Conservation (phyloP, 805 yeast species). For the Cyberlindnera mycetangii region DNA sequence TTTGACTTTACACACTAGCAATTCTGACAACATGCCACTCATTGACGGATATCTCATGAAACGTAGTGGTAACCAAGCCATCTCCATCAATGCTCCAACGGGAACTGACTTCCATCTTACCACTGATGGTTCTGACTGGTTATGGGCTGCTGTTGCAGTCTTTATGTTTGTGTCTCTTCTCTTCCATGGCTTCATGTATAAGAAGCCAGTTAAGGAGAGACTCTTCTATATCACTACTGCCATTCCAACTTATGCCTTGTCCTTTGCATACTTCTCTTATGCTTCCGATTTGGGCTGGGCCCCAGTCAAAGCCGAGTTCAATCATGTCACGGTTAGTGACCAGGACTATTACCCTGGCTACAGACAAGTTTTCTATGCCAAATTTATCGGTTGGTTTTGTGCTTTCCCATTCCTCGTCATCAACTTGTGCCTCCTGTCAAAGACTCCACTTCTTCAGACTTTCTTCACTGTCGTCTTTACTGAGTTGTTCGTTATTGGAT, state of each 20-base stretch:
- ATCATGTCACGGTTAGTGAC: slow-evolving; percentile 43
- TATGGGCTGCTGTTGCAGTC: slow-evolving; percentile 57
- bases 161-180: slow-evolving; percentile 37
- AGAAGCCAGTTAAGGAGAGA: slow-evolving; percentile 23
- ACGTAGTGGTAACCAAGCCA: slow-evolving; percentile 24
- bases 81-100: slow-evolving; percentile 21
- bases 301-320: slow-evolving; percentile 43
- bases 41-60: slow-evolving; percentile 5
- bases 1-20: background rate
- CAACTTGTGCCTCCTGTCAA: slow-evolving; percentile 33
- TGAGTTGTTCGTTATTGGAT: slow-evolving; percentile 34
- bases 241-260: slow-evolving; percentile 37
- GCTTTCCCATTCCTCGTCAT: slow-evolving; percentile 33
- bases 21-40: slow-evolving; percentile 2
- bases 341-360: slow-evolving; percentile 33
- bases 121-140: slow-evolving; percentile 60
- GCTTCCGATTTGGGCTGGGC: slow-evolving; percentile 61
- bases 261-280: slow-evolving; percentile 49
- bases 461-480: slow-evolving; percentile 33
- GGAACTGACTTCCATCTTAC: slow-evolving; percentile 51
- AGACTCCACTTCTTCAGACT: slow-evolving; percentile 40
- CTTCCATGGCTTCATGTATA: slow-evolving; percentile 27
- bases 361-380: slow-evolving; percentile 55
- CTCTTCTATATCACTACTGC: slow-evolving; percentile 40
- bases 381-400: slow-evolving; percentile 55